Percentiles rank a stretch among this genome's conserved stretches.
Evolutionary conservation across 176 grass and related monocot species (phyloP).

Genomic region (Elymus sibiricus): DNA sequence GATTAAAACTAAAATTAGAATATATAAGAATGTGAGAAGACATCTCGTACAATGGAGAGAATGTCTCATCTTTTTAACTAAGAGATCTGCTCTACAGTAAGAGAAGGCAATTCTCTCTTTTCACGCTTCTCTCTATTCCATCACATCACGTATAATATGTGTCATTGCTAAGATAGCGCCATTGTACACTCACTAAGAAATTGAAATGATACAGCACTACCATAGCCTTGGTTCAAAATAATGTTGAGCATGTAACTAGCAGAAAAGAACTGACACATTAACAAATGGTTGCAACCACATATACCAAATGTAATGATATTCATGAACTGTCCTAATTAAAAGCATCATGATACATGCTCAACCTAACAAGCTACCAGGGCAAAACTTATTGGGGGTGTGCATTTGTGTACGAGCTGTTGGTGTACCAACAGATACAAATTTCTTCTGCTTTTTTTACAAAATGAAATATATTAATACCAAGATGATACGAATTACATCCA

Average conservation of each 20-base stretch:
- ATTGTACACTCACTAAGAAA: too few species aligned
- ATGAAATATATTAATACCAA: background rate
- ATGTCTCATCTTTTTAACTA: too few species aligned
- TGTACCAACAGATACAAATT: background rate
- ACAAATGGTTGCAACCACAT: background rate
- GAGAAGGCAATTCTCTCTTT: background rate
- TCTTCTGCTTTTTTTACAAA: background rate
- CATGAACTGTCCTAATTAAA: background rate
- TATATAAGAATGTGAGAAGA: too few species aligned
- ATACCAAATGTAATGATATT: background rate
- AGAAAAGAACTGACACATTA: too few species aligned
- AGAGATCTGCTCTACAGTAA: background rate
- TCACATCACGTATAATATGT: background rate
- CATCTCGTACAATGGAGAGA: too few species aligned
- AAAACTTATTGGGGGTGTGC: background rate
- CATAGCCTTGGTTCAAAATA: too few species aligned
- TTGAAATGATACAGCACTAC: too few species aligned
- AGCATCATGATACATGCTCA: background rate
- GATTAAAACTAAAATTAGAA: too few species aligned
- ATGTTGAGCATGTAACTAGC: too few species aligned
- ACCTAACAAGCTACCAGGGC: background rate
- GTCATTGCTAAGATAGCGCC: background rate
- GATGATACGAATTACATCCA: background rate
- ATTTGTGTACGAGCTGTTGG: background rate
- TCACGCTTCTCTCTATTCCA: background rate